phyloP scores from a whole-genome alignment of 495 filamentous ascomycete species.

The Aspergillus wentii region DNA sequence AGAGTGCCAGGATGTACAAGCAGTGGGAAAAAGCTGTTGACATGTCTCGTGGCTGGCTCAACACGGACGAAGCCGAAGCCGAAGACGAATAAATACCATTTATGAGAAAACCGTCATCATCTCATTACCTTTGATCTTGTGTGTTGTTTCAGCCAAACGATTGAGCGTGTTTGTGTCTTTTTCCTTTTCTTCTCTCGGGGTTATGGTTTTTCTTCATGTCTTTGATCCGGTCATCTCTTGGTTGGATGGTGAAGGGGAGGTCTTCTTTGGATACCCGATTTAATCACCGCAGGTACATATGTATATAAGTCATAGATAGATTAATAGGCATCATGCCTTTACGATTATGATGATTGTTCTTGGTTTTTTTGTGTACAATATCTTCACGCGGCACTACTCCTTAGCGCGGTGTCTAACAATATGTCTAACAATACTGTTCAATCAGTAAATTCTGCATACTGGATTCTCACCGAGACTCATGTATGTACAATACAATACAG shows the following conservation, averaged over 20 bases:
- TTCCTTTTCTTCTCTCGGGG: constrained; percentile 5
- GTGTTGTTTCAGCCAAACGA: no score
- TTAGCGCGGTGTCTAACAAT: no score
- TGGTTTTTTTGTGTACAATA: no score
- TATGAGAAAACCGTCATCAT: constrained; percentile 4
- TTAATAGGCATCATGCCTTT: no score
- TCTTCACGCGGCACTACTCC: no score
- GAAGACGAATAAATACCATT: constrained; percentile 16
- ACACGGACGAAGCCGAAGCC: constrained; percentile 41
- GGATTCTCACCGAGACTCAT: no score
- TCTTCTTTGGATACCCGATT: constrained; percentile 13
- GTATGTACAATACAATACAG: constrained; percentile 12
- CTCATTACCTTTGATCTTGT: constrained; percentile 6
- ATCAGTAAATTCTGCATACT: no score
- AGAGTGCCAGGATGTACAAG: constrained; percentile 64
- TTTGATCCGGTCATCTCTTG: constrained; percentile 1
- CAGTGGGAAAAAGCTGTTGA: constrained; percentile 85
- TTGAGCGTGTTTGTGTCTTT: constrained; percentile 7
- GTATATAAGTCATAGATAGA: background rate
- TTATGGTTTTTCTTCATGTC: background rate
- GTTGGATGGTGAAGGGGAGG: no score
- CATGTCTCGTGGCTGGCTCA: constrained; percentile 83
- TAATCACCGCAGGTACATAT: background rate
- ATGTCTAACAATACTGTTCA: no score
- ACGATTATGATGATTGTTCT: no score